A percentile compares a stretch with the other conserved stretches of the same genome.
phyloP scores from a whole-genome alignment of 2,329 filamentous ascomycete genomes.

The Talaromyces sp. region DNA sequence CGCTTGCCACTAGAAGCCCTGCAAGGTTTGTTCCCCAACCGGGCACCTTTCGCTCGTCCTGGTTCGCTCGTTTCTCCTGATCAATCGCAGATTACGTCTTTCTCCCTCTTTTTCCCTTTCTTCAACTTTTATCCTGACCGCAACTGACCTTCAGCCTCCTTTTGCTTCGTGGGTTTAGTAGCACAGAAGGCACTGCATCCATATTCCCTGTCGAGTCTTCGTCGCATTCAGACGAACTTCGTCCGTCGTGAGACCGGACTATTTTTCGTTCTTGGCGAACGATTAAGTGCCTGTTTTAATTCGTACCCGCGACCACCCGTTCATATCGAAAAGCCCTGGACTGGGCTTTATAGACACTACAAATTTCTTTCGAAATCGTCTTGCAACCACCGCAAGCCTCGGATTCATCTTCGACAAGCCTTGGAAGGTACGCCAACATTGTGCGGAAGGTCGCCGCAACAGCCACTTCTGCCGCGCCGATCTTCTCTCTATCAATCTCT shows the following conservation, averaged over 20 bases:
- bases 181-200: neutral
- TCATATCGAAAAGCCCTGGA: neutral
- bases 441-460: neutral
- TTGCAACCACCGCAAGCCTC: neutral
- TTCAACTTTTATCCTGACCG: neutral
- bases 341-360: neutral
- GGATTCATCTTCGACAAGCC: neutral
- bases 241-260: neutral
- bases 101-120: constrained; percentile 1
- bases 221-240: neutral
- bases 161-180: neutral
- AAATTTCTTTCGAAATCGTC: neutral
- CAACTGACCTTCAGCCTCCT: neutral
- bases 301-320: neutral
- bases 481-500: neutral
- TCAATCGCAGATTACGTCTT: constrained; percentile 11
- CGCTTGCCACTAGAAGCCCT: constrained; percentile 6
- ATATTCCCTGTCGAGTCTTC: neutral
- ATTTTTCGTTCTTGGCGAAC: neutral
- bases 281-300: neutral
- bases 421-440: neutral
- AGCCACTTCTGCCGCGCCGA: neutral
- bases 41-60: constrained; percentile 2
- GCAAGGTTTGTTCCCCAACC: neutral
- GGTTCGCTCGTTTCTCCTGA: constrained; percentile 5